A percentile compares a stretch with the other conserved stretches of the same genome.
These are phyloP conservation scores for Aspergillus neotritici DNA, from an alignment of 2,329 filamentous ascomycete species.

Conservation along the genomic window DNA sequence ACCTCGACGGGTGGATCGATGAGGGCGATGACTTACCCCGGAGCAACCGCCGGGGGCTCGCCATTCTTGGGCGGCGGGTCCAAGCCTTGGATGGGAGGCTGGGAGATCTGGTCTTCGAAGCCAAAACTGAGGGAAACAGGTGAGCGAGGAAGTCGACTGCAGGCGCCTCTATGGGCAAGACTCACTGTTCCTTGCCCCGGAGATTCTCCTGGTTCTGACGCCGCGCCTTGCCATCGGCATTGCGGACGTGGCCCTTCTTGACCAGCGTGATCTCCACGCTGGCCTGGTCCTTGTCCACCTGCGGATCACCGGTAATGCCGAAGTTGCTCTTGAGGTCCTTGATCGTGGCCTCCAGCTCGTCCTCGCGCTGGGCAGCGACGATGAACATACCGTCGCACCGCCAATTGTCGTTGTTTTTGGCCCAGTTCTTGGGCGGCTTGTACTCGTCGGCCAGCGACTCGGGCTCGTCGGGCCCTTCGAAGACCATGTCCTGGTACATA, in stretches of 20 bases:
- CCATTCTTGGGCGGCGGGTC: slow-evolving; percentile 4
- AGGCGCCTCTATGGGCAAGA: too few species aligned
- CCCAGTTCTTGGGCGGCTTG: slow-evolving; percentile 7
- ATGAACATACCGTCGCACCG: slow-evolving; percentile 13
- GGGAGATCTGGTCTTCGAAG: slow-evolving; percentile 39
- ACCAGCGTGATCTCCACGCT: slow-evolving; percentile 6
- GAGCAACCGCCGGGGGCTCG: too few species aligned
- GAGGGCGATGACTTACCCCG: too few species aligned
- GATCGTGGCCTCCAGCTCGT: slow-evolving; percentile 7
- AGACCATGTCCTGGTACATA: slow-evolving; percentile 15
- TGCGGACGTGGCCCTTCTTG: slow-evolving; percentile 2
- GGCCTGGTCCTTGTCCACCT: neutral
- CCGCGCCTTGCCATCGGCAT: too few species aligned
- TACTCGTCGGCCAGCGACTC: slow-evolving; percentile 11
- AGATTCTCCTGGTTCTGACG: too few species aligned
- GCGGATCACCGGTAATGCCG: slow-evolving; percentile 1
- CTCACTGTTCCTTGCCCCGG: slow-evolving; percentile 8
- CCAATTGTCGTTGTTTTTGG: slow-evolving; percentile 6
- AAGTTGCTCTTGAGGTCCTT: slow-evolving; percentile 11
- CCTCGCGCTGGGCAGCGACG: slow-evolving; percentile 11
- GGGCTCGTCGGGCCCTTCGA: slow-evolving; percentile 13
- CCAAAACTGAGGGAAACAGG: slow-evolving; percentile 30
- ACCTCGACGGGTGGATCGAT: too few species aligned
- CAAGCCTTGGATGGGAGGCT: slow-evolving; percentile 33
- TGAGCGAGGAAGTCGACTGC: neutral